These are phyloP conservation scores for Neonectria coccinea DNA, from an alignment of 2,329 filamentous ascomycete genomes.

Conservation along the genomic window DNA sequence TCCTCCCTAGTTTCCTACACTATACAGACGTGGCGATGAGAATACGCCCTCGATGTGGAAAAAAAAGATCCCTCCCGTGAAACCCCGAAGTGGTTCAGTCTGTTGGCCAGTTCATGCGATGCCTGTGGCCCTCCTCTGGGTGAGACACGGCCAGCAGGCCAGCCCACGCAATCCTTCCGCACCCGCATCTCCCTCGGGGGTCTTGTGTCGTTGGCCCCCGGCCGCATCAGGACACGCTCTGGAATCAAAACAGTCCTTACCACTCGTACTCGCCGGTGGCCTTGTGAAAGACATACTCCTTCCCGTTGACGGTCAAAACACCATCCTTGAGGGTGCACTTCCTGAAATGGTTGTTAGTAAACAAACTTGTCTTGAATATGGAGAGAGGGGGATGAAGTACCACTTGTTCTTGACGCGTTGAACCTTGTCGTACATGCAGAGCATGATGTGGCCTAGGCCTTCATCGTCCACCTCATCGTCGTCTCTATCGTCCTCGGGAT, in stretches of 20 bases:
- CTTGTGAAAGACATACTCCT: slow-evolving; percentile 98
- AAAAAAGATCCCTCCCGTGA: slow-evolving; percentile 23
- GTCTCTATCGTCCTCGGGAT: slow-evolving; percentile 86
- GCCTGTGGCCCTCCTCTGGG: slow-evolving; percentile 28
- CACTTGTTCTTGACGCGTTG: slow-evolving; percentile 99
- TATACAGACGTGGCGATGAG: slow-evolving; percentile 31
- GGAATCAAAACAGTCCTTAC: slow-evolving; percentile 61
- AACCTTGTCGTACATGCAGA: slow-evolving; percentile 99
- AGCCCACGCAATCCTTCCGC: slow-evolving; percentile 20
- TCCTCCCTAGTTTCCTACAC: slow-evolving; percentile 27
- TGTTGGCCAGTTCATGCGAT: slow-evolving; percentile 41
- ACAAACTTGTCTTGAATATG: slow-evolving; percentile 9
- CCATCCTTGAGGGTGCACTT: slow-evolving; percentile 99
- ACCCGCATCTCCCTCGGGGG: slow-evolving; percentile 10
- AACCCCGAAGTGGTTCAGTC: slow-evolving; percentile 35
- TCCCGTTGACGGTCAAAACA: slow-evolving; percentile 90
- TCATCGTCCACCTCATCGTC: slow-evolving; percentile 92
- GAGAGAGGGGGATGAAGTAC: slow-evolving; percentile 57
- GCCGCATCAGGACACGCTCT: slow-evolving; percentile 15
- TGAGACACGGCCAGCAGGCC: slow-evolving; percentile 28
- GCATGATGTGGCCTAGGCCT: slow-evolving; percentile 87
- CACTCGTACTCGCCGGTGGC: slow-evolving; percentile 98
- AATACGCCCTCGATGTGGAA: slow-evolving; percentile 10
- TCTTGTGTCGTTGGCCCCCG: slow-evolving; percentile 10
- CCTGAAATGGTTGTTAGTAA: slow-evolving; percentile 57